A percentile compares a stretch with the other conserved stretches of the same genome.
Evolutionary conservation across 495 filamentous ascomycete species (phyloP).

Genomic region (Neurospora terricola): DNA sequence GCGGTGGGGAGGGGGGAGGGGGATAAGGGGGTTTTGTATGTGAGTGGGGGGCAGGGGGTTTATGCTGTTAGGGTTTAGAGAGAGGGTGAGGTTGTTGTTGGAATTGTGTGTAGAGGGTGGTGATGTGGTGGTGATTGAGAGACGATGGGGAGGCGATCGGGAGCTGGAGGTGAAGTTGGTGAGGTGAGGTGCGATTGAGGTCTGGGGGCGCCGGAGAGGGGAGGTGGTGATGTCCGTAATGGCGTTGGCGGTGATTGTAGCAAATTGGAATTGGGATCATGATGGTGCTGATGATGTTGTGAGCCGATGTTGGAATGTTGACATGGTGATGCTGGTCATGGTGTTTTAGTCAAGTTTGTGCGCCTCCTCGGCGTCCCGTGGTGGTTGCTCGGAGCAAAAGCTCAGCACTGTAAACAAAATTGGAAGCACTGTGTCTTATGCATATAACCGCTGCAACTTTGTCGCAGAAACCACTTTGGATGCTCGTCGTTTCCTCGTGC

Average conservation of each 20-base stretch:
- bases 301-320: not conserved
- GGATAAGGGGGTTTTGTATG: conserved; percentile 31
- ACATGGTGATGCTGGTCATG: not conserved
- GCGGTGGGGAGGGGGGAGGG: conserved; percentile 29
- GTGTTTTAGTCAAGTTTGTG: not conserved
- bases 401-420: not conserved
- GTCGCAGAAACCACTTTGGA: not conserved
- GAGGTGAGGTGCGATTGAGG: not conserved
- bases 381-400: not conserved
- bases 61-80: conserved; percentile 15
- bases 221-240: not conserved
- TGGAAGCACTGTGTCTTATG: not conserved
- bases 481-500: not conserved
- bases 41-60: conserved; percentile 21
- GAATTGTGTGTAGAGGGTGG: not conserved
- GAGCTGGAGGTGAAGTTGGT: not conserved
- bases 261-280: not conserved
- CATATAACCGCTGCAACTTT: not conserved
- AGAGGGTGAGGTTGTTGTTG: not conserved
- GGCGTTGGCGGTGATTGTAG: not conserved
- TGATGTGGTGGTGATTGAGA: not conserved
- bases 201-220: rapidly evolving
- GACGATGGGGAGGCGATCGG: not conserved
- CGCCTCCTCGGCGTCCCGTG: not conserved
- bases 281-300: not conserved